A percentile compares a stretch with the other conserved stretches of the same genome.
phyloP scores from a whole-genome alignment of 2,329 filamentous ascomycete species.

The Pleurostoma richardsiae region DNA sequence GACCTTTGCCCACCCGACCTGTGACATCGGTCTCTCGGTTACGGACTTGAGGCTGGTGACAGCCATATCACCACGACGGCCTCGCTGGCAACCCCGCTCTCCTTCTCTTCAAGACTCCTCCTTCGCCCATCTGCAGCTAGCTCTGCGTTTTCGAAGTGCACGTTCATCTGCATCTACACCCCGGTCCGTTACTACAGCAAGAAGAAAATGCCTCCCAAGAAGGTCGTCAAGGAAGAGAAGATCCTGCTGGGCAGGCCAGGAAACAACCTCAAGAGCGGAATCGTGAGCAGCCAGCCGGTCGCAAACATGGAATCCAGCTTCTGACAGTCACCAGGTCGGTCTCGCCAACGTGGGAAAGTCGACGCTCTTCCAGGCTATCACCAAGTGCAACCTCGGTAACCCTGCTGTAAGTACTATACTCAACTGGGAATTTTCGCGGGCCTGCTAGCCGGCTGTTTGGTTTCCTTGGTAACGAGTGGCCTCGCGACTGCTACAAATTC shows the following conservation, averaged over 20 bases:
- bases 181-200: slow-evolving; percentile 46
- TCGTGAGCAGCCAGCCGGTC: slow-evolving; percentile 54
- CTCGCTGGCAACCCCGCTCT: slow-evolving; percentile 24
- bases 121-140: slow-evolving; percentile 58
- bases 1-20: too few species aligned
- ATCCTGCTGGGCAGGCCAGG: slow-evolving; percentile 91
- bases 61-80: slow-evolving; percentile 41
- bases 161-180: slow-evolving; percentile 39
- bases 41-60: slow-evolving; percentile 32
- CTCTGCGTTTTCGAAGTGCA: slow-evolving; percentile 53
- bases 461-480: too few species aligned
- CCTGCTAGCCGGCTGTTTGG: too few species aligned
- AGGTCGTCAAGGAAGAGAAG: slow-evolving; percentile 88
- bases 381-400: slow-evolving; percentile 94
- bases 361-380: slow-evolving; percentile 98
- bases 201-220: slow-evolving; percentile 92
- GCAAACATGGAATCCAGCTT: slow-evolving; percentile 6
- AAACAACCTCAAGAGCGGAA: slow-evolving; percentile 98
- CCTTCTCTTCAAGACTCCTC: slow-evolving; percentile 50
- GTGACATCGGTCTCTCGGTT: neutral
- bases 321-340: slow-evolving; percentile 68
- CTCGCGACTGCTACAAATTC: too few species aligned
- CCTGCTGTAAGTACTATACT: slow-evolving; percentile 65
- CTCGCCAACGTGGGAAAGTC: slow-evolving; percentile 99
- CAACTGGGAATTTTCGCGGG: too few species aligned